phyloP scores from a whole-genome alignment of 495 filamentous ascomycete species.

The Lasiosphaeria hispida region DNA sequence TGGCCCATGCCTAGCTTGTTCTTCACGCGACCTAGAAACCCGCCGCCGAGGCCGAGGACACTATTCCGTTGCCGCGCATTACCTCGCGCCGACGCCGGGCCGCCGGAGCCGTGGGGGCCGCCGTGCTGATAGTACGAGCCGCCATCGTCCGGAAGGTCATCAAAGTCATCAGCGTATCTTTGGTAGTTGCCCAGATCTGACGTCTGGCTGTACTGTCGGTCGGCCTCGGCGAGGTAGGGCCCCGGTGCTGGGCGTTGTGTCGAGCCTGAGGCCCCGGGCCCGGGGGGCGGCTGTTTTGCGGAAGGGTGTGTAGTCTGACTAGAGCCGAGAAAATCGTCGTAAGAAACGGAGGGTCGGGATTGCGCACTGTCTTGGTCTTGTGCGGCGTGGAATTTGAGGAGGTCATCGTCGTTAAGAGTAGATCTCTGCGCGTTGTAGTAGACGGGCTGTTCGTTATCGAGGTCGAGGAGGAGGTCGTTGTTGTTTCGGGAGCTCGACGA shows the following conservation, averaged over 20 bases:
- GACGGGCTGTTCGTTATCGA: slow-evolving; percentile 64
- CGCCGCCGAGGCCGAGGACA: slow-evolving; percentile 80
- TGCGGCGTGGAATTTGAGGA: slow-evolving; percentile 64
- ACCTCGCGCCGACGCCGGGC: slow-evolving; percentile 48
- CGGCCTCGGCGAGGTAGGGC: slow-evolving; percentile 53
- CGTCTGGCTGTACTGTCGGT: slow-evolving; percentile 72
- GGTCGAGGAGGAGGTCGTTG: slow-evolving; percentile 72
- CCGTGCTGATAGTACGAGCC: slow-evolving; percentile 66
- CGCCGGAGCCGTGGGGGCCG: slow-evolving; percentile 47
- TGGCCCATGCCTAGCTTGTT: slow-evolving; percentile 88
- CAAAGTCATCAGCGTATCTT: slow-evolving; percentile 81
- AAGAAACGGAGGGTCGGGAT: slow-evolving; percentile 81
- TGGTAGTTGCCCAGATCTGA: slow-evolving; percentile 83
- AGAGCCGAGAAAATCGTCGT: slow-evolving; percentile 89
- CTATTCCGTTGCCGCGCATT: slow-evolving; percentile 75
- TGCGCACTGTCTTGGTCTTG: slow-evolving; percentile 60
- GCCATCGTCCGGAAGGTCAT: slow-evolving; percentile 73
- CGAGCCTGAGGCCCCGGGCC: slow-evolving; percentile 27
- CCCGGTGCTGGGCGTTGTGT: slow-evolving; percentile 52
- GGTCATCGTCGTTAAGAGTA: slow-evolving; percentile 72
- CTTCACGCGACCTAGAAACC: slow-evolving; percentile 80
- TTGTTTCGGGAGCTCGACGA: slow-evolving; percentile 61
- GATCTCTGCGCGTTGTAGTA: slow-evolving; percentile 72
- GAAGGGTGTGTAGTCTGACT: slow-evolving; percentile 40
- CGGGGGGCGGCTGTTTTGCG: slow-evolving; percentile 40